Percentiles rank a stretch among this genome's conserved stretches.
Evolutionary conservation across 352 stramenopile genomes (phyloP).

Genomic region (Chrysophaeum taylorii): DNA sequence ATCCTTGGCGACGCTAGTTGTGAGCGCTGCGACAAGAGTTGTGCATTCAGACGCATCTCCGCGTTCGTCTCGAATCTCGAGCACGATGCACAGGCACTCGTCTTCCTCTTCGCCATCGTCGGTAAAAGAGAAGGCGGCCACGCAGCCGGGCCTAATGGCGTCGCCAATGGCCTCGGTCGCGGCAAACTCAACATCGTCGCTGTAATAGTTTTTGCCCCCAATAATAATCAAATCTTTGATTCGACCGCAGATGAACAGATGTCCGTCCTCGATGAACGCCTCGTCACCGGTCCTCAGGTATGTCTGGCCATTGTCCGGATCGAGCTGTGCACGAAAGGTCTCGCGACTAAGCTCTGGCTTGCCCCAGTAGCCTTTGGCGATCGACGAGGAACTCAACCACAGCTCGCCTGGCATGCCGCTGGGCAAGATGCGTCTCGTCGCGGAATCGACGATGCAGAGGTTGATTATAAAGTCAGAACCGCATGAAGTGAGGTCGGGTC

Average conservation of each 20-base stretch:
- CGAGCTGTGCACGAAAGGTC: slow-evolving; percentile 47
- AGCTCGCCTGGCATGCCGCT: background rate
- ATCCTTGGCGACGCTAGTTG: background rate
- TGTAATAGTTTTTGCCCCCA: slow-evolving; percentile 90
- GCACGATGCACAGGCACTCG: slow-evolving; percentile 44
- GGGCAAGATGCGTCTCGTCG: background rate
- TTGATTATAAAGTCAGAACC: no score
- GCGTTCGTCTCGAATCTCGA: no score
- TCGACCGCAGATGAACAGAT: slow-evolving; percentile 93
- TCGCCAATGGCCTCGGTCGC: slow-evolving; percentile 47
- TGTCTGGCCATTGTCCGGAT: background rate
- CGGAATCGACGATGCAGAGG: background rate
- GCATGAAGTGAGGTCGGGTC: no score
- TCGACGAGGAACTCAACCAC: background rate
- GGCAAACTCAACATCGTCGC: no score
- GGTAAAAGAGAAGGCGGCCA: slow-evolving; percentile 68
- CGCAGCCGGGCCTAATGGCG: slow-evolving; percentile 74
- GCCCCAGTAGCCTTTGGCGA: slow-evolving; percentile 49
- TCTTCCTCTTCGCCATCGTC: slow-evolving; percentile 23
- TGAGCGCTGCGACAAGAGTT: no score
- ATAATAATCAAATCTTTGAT: slow-evolving; percentile 99
- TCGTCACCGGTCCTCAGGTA: slow-evolving; percentile 92
- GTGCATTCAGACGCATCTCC: no score
- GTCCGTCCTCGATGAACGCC: slow-evolving; percentile 88
- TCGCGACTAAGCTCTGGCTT: slow-evolving; percentile 61